Conservation (phyloP, 352 stramenopile species). For the Phytophthora ramorum region DNA sequence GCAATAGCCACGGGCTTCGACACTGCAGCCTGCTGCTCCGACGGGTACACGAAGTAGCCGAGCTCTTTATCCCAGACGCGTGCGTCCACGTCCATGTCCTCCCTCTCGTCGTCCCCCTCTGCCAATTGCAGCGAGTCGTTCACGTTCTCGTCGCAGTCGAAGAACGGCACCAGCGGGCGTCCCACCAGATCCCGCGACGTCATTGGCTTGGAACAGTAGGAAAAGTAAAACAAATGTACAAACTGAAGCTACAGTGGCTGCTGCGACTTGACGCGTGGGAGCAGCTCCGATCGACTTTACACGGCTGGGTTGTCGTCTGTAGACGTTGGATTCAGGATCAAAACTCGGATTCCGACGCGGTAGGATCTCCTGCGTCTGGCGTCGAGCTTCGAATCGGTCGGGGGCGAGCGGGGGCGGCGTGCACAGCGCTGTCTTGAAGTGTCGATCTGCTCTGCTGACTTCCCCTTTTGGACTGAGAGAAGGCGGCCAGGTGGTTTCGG, state of each 20-base stretch:
- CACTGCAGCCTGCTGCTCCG: conserved; percentile 33
- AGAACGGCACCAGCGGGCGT: conserved; percentile 78
- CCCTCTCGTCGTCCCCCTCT: conserved; percentile 43
- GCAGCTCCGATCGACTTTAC: conserved; percentile 3
- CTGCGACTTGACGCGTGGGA: neutral
- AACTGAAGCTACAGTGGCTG: conserved; percentile 11
- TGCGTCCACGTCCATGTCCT: conserved; percentile 80
- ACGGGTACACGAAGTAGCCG: conserved; percentile 87
- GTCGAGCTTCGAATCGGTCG: conserved; percentile 3
- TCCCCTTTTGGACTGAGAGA: conserved; percentile 30
- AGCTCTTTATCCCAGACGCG: conserved; percentile 85
- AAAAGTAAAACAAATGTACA: conserved; percentile 29
- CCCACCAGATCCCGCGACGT: conserved; percentile 57
- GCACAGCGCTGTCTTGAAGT: conserved; percentile 25
- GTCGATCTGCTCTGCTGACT: conserved; percentile 23
- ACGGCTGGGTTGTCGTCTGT: conserved; percentile 16
- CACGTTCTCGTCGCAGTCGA: conserved; percentile 78
- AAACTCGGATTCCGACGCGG: conserved; percentile 9
- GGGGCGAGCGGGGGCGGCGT: conserved; percentile 7
- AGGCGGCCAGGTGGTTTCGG: conserved; percentile 24
- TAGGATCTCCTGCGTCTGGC: conserved; percentile 21
- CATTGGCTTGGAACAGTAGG: conserved; percentile 26
- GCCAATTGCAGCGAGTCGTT: conserved; percentile 64
- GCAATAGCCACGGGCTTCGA: conserved; percentile 22
- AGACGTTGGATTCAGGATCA: conserved; percentile 15